Evolutionary conservation across 1,284 basidiomycete species (phyloP).

Genomic region (Rhodotorula sp.): DNA sequence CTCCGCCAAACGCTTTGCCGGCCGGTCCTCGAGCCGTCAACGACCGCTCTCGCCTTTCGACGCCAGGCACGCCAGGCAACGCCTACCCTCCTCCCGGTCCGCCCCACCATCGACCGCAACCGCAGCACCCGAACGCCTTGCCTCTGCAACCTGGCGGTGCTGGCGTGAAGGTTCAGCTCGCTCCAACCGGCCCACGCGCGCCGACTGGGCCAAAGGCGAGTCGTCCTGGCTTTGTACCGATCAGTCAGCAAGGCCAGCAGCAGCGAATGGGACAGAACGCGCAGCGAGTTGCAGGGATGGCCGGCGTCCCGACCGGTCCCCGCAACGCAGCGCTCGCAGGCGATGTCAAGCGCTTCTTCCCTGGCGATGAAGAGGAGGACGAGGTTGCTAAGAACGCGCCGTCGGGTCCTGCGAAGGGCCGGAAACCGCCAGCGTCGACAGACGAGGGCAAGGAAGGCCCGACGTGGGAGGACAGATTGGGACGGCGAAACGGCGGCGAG

Average conservation of each 20-base stretch:
- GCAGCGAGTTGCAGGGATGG: too few relatives aligned
- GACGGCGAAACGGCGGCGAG: background rate
- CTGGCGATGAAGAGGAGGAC: constrained; percentile 2
- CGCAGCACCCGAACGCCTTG: constrained; percentile 7
- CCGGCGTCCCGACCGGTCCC: background rate
- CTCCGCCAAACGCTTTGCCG: too few relatives aligned
- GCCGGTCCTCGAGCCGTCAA: too few relatives aligned
- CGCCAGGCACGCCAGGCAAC: background rate
- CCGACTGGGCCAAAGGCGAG: background rate
- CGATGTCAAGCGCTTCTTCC: constrained; percentile 1
- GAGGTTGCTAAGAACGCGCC: background rate
- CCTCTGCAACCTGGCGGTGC: background rate
- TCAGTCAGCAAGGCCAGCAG: background rate
- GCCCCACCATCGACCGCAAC: background rate
- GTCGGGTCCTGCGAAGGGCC: too few relatives aligned
- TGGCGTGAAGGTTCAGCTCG: constrained; percentile 2
- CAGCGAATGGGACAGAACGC: background rate
- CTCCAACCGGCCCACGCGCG: background rate
- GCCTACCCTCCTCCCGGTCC: background rate
- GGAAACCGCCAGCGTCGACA: background rate
- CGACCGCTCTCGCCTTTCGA: background rate
- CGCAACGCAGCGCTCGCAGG: background rate
- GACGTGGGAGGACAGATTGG: background rate
- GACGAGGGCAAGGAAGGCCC: background rate
- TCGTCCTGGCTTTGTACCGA: constrained; percentile 1